Conservation (phyloP, 495 filamentous ascomycete genomes). For the Penicillium argentinense region DNA sequence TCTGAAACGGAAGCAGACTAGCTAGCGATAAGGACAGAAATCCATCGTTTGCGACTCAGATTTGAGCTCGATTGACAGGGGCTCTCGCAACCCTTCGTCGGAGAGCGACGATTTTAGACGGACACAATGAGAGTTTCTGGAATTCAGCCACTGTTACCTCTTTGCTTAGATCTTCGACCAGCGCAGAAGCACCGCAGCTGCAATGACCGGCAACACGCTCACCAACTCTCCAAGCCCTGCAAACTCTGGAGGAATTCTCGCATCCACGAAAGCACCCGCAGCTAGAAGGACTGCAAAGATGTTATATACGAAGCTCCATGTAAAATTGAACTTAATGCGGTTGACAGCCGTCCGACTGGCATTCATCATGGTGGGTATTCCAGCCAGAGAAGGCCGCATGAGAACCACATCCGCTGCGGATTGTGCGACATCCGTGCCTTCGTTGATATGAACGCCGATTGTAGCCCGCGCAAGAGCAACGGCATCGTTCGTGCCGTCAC, state of each 20-base stretch:
- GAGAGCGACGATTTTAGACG: slow-evolving; percentile 4
- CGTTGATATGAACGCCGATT: slow-evolving; percentile 68
- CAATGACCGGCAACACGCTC: slow-evolving; percentile 73
- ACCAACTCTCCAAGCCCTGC: slow-evolving; percentile 77
- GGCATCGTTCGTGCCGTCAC: slow-evolving; percentile 83
- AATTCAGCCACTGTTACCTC: neutral
- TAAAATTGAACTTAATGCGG: slow-evolving; percentile 69
- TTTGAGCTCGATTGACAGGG: neutral
- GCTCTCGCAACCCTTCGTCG: slow-evolving; percentile 5
- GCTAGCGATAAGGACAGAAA: slow-evolving; percentile 3
- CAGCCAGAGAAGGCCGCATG: slow-evolving; percentile 54
- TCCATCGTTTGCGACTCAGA: slow-evolving; percentile 1
- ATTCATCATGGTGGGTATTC: slow-evolving; percentile 59
- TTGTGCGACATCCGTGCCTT: slow-evolving; percentile 62
- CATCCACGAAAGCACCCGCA: slow-evolving; percentile 64
- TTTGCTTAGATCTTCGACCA: slow-evolving; percentile 30
- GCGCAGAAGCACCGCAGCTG: slow-evolving; percentile 51
- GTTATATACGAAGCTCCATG: slow-evolving; percentile 75
- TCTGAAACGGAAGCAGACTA: slow-evolving; percentile 2
- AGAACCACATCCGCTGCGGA: slow-evolving; percentile 71
- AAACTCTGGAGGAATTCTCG: slow-evolving; percentile 68
- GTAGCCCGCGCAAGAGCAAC: slow-evolving; percentile 70
- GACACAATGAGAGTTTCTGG: slow-evolving; percentile 2
- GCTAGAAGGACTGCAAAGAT: slow-evolving; percentile 68
- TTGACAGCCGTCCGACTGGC: slow-evolving; percentile 53